Evolutionary conservation across 2,329 filamentous ascomycete species (phyloP).

Genomic region (Monosporascus sp.): DNA sequence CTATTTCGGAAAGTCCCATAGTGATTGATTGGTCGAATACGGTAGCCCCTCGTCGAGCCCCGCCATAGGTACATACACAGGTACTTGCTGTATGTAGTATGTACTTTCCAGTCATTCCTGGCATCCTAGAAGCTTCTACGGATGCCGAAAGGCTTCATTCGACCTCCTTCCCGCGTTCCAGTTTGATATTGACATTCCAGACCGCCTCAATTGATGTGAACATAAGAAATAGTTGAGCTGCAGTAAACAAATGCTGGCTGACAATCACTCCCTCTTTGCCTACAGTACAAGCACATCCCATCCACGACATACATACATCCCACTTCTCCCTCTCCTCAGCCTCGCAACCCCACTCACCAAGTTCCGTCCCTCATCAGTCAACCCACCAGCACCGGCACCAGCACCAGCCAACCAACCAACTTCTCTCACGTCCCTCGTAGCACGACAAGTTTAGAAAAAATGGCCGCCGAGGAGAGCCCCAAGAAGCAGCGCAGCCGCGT

Average conservation of each 20-base stretch:
- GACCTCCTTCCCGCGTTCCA: background rate
- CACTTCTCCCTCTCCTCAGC: background rate
- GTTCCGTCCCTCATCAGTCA: background rate
- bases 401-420: background rate
- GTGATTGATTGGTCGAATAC: background rate
- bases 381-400: background rate
- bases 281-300: background rate
- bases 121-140: background rate
- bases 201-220: background rate
- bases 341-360: background rate
- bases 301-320: background rate
- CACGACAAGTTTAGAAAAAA: constrained; percentile 1
- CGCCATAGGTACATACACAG: background rate
- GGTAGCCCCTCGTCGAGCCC: background rate
- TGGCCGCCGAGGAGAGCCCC: constrained; percentile 32
- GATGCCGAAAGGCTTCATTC: background rate
- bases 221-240: background rate
- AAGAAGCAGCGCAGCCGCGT: constrained; percentile 64
- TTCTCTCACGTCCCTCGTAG: background rate
- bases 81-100: no score
- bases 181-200: background rate
- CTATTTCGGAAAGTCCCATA: background rate
- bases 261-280: background rate
- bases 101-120: background rate
- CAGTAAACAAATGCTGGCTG: background rate